These are phyloP conservation scores for Colletotrichum sp. DNA, from an alignment of 2,329 filamentous ascomycete species.

Conservation along the genomic window DNA sequence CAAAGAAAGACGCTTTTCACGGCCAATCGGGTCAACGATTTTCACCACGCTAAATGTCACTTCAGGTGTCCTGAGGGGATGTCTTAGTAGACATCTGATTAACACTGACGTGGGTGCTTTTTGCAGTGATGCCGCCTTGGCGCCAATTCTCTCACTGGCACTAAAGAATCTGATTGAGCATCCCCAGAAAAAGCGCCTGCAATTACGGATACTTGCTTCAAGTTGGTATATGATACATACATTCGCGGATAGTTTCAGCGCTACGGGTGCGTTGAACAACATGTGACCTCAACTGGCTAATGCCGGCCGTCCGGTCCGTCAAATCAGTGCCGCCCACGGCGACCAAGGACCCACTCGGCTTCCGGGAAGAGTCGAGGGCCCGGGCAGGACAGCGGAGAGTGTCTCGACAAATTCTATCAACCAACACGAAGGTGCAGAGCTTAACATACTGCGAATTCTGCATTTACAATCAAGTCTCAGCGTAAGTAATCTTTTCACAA, in stretches of 20 bases:
- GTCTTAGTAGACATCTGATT: not conserved
- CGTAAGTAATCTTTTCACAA: not conserved
- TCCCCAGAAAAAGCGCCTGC: not conserved
- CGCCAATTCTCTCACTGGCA: not conserved
- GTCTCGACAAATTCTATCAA: not conserved
- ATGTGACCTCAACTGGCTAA: not conserved
- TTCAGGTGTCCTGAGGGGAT: not conserved
- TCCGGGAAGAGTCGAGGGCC: not conserved
- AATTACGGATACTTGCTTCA: not conserved
- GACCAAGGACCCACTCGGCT: not conserved
- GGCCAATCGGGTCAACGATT: accelerated
- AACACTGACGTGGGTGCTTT: not conserved
- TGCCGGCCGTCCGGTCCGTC: not conserved
- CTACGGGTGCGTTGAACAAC: not conserved
- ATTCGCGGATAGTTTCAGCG: not conserved
- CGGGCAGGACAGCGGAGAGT: not conserved
- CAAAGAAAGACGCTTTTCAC: not conserved
- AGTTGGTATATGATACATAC: not conserved
- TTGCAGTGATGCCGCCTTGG: not conserved
- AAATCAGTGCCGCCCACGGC: not conserved
- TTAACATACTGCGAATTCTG: not conserved
- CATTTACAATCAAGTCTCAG: accelerated
- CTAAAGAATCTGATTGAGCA: not conserved
- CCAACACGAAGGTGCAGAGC: not conserved
- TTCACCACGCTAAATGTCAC: not conserved